phyloP scores from a whole-genome alignment of 306 rosid genomes.

The Gillenia trifoliata region DNA sequence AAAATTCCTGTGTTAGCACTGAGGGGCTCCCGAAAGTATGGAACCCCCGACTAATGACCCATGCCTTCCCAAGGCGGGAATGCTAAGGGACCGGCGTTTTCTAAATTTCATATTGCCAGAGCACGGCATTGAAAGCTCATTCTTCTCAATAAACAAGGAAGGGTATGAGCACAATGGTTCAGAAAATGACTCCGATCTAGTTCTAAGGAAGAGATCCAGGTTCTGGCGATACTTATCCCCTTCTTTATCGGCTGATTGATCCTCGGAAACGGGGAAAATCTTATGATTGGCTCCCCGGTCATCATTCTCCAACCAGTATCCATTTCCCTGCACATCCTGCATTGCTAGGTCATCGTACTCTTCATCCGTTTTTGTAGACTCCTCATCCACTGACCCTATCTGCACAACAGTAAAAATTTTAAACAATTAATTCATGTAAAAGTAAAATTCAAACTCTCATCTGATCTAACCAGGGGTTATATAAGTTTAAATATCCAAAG shows the following conservation, averaged over 20 bases:
- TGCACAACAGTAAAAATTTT: conserved; percentile 15
- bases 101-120: conserved; percentile 43
- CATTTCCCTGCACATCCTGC: conserved; percentile 53
- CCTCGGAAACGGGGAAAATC: conserved; percentile 18
- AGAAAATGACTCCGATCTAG: conserved; percentile 45
- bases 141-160: conserved; percentile 42
- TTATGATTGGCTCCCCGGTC: conserved; percentile 33
- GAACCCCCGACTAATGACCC: conserved; percentile 47
- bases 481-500: background rate
- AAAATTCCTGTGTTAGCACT: conserved; percentile 27
- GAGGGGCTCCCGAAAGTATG: conserved; percentile 68
- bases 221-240: conserved; percentile 45
- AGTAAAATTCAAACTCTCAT: background rate
- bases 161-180: conserved; percentile 49
- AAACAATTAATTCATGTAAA: background rate
- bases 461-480: background rate
- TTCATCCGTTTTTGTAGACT: conserved; percentile 89
- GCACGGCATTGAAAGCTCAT: conserved; percentile 37
- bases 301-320: conserved; percentile 55
- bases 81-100: conserved; percentile 75
- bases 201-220: conserved; percentile 47
- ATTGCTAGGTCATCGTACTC: conserved; percentile 93
- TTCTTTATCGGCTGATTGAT: conserved; percentile 20
- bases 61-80: conserved; percentile 60
- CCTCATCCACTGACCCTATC: conserved; percentile 95